These are phyloP conservation scores for Aureobasidium musti DNA, from an alignment of 2,329 filamentous ascomycete species.

Conservation along the genomic window DNA sequence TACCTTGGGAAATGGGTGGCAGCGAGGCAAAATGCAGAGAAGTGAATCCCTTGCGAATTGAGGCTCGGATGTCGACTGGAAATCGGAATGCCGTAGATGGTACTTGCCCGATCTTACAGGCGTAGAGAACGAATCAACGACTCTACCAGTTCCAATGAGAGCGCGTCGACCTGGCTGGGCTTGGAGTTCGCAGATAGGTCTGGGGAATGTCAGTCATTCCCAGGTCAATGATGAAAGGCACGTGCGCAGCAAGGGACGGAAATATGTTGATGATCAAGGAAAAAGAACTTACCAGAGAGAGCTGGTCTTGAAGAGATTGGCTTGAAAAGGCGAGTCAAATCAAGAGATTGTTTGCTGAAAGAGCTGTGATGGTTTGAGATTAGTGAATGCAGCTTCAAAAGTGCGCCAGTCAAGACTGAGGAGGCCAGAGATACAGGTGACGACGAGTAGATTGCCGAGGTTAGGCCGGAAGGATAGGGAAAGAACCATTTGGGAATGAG, in stretches of 20 bases:
- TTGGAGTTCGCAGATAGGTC: slow-evolving; percentile 44
- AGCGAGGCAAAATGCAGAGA: slow-evolving; percentile 38
- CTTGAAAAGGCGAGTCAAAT: slow-evolving; percentile 5
- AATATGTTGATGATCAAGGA: neutral
- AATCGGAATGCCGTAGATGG: slow-evolving; percentile 42
- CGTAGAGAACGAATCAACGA: slow-evolving; percentile 58
- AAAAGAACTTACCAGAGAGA: slow-evolving; percentile 18
- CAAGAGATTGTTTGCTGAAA: neutral
- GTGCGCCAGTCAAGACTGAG: neutral
- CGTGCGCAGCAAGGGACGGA: slow-evolving; percentile 27
- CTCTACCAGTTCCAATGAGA: slow-evolving; percentile 46
- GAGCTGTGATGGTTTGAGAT: slow-evolving; percentile 13
- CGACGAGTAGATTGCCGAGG: neutral
- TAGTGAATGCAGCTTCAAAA: slow-evolving; percentile 17
- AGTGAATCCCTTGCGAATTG: slow-evolving; percentile 31
- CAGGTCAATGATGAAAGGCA: slow-evolving; percentile 36
- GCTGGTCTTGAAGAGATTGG: neutral
- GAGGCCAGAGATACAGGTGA: slow-evolving; percentile 2
- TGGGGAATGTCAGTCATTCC: slow-evolving; percentile 49
- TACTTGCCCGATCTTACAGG: slow-evolving; percentile 38
- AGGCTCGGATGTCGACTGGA: slow-evolving; percentile 36
- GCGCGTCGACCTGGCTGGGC: slow-evolving; percentile 36
- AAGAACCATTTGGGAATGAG: slow-evolving; percentile 22
- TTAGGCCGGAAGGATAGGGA: neutral
- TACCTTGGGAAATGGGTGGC: slow-evolving; percentile 55